A percentile compares a stretch with the other conserved stretches of the same genome.
Evolutionary conservation across 805 yeast species (phyloP).

Genomic region (Clavispora phyllophila): DNA sequence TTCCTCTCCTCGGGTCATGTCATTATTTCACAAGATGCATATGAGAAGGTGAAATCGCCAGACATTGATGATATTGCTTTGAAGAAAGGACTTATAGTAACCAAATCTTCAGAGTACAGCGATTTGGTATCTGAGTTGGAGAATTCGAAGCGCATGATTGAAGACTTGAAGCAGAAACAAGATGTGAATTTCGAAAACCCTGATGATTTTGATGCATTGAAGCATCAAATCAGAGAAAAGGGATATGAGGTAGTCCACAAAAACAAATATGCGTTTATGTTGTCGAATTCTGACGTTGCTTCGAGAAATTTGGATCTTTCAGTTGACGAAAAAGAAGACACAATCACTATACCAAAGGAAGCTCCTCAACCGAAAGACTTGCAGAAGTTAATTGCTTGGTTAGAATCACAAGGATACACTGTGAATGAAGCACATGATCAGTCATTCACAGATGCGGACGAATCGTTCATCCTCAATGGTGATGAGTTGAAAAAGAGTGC

Average conservation of each 20-base stretch:
- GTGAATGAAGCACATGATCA: neutral
- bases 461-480: constrained; percentile 3
- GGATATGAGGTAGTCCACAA: constrained; percentile 8
- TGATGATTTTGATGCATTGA: constrained; percentile 3
- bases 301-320: constrained; percentile 1
- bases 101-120: constrained; percentile 2
- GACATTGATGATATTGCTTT: neutral
- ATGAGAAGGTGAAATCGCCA: neutral
- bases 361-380: neutral
- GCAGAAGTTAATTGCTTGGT: constrained; percentile 3
- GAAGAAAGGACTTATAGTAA: neutral
- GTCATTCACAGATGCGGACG: constrained; percentile 5
- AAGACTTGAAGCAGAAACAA: neutral
- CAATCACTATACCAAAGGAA: neutral
- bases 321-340: neutral
- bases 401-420: constrained; percentile 3
- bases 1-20: neutral
- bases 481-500: constrained; percentile 8
- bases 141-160: neutral
- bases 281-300: constrained; percentile 1
- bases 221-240: constrained; percentile 1
- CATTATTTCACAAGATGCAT: neutral
- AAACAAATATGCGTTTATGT: constrained; percentile 3
- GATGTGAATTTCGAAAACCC: neutral
- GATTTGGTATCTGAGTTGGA: constrained; percentile 2